Base-by-base conservation (phyloP, 495 filamentous ascomycete species). In the Neurospora pannonica region DNA sequence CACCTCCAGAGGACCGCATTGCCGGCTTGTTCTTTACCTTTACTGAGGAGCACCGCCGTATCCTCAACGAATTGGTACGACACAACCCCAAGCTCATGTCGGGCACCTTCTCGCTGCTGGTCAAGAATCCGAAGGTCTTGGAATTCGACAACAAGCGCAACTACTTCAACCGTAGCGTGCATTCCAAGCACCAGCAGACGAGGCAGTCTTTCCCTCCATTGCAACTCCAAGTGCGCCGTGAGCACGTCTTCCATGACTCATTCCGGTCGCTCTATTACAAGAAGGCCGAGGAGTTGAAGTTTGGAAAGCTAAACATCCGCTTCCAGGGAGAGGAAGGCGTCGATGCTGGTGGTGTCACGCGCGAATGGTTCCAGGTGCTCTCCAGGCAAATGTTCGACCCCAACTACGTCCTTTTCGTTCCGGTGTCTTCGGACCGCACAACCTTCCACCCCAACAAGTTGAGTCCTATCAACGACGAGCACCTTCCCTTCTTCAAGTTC, bases 121-220 rank as follows among this genome's bases (percentile, higher is more conserved):
- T 98, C 75, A 97, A 97, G 85, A 99, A 99, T 78, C 97, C 96
- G 67, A 98, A 98, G 88, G 96, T 99, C 17, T 84, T 99, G 69
- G 96, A 99, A 77, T 99, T 99, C 78, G 96, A 99, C 82, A 99
- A 98, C 85, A 99, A 99, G 87, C 95, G 97, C 77, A 98, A 97
- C 82, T 99, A 96, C 88, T 99, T 99, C 86, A 98, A 89, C 81
- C 92, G 97, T 62, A 93, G 92, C 76, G 88, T 99, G 24, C 96
- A 98, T 81, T 87, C 89, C 42, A 93, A 95, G 72, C 89, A 88
- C 15, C 90, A 88, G 75, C 89, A 93, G 76, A 78, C 71, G 31
- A 85, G 87, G 19, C 84, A 85, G 38, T 81, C 85, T 60, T 87
- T 86, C 74, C 90, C 91, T 73, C 87, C 97, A 73, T 86, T 99